Conservation (phyloP, 2,329 filamentous ascomycete genomes). For the Aspergillus ustus region DNA sequence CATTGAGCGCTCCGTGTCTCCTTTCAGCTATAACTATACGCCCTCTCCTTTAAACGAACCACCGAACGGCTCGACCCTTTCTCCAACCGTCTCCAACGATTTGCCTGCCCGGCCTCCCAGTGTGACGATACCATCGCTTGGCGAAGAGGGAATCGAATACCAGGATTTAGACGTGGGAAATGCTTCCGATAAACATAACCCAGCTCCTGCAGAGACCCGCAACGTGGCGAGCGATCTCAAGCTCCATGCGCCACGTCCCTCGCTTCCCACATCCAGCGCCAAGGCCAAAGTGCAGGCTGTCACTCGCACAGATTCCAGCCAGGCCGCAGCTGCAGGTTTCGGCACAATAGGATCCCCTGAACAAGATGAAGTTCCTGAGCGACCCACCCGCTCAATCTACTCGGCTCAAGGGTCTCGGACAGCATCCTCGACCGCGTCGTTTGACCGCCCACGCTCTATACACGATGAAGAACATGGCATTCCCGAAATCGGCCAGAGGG, state of each 20-base stretch:
- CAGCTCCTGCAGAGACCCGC: slow-evolving; percentile 72
- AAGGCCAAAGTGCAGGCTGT: slow-evolving; percentile 82
- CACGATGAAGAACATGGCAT: slow-evolving; percentile 84
- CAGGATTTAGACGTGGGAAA: slow-evolving; percentile 60
- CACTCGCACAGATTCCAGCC: slow-evolving; percentile 88
- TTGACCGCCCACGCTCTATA: slow-evolving; percentile 60
- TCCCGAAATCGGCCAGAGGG: slow-evolving; percentile 86
- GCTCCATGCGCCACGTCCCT: slow-evolving; percentile 87
- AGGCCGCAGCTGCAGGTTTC: slow-evolving; percentile 82
- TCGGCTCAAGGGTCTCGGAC: slow-evolving; percentile 61
- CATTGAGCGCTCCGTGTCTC: slow-evolving; percentile 75
- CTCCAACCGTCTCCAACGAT: slow-evolving; percentile 41
- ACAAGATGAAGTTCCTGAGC: slow-evolving; percentile 54
- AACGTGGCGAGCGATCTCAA: slow-evolving; percentile 80
- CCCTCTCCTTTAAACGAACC: slow-evolving; percentile 83
- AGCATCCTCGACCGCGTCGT: slow-evolving; percentile 51
- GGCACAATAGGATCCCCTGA: slow-evolving; percentile 62
- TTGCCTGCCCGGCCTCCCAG: slow-evolving; percentile 67
- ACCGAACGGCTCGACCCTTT: slow-evolving; percentile 48
- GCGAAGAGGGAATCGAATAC: slow-evolving; percentile 90
- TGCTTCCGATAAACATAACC: slow-evolving; percentile 46
- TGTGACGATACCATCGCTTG: slow-evolving; percentile 81
- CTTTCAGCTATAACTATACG: slow-evolving; percentile 76
- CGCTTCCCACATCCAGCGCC: slow-evolving; percentile 77
- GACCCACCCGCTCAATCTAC: slow-evolving; percentile 60